A percentile compares a stretch with the other conserved stretches of the same genome.
Evolutionary conservation across 1,284 basidiomycete genomes (phyloP).

Genomic region (Papiliotrema terrestris): DNA sequence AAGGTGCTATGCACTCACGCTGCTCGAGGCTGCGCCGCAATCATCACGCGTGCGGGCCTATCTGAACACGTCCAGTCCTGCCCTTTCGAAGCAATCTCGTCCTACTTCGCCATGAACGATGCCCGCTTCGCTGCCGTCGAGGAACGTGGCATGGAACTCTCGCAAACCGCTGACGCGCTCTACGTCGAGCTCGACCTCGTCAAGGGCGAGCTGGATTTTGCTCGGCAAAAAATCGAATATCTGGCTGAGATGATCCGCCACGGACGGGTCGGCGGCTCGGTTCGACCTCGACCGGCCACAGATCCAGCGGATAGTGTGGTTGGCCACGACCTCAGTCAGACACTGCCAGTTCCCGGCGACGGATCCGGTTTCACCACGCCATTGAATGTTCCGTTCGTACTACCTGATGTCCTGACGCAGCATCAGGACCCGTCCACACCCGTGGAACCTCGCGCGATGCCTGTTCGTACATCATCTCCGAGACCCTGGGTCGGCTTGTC

Average conservation of each 20-base stretch:
- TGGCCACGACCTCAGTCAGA: background rate
- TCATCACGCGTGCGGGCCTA: slow-evolving; percentile 52
- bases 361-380: background rate
- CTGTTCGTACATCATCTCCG: background rate
- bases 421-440: no score
- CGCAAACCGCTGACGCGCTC: background rate
- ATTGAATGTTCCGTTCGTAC: background rate
- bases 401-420: background rate
- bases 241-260: background rate
- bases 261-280: background rate
- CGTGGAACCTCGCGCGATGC: no score
- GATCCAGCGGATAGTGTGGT: background rate
- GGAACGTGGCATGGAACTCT: slow-evolving; percentile 47
- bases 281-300: no score
- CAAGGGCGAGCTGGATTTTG: background rate
- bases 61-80: slow-evolving; percentile 55
- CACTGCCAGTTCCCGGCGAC: background rate
- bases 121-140: slow-evolving; percentile 49
- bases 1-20: slow-evolving; percentile 55
- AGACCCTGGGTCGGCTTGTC: no score
- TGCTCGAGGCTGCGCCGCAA: slow-evolving; percentile 58
- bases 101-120: slow-evolving; percentile 57
- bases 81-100: slow-evolving; percentile 61
- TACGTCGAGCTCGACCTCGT: background rate
- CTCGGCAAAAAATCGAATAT: background rate